Base-by-base conservation (phyloP, 2,329 filamentous ascomycete genomes). In the Plenodomus biglobosus region DNA sequence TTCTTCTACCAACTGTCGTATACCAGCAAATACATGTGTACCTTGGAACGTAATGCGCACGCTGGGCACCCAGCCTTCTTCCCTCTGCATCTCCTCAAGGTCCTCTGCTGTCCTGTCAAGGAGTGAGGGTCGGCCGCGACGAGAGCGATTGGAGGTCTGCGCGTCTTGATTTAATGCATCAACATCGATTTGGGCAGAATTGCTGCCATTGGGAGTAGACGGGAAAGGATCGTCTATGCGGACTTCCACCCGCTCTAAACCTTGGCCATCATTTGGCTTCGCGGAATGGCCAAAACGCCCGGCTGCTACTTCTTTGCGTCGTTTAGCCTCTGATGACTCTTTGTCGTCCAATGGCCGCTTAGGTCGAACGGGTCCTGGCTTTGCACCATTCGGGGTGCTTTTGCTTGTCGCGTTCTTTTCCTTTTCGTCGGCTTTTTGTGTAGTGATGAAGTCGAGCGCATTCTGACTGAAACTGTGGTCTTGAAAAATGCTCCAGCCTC, bases 401-500 rank as follows among this genome's bases (percentile, higher is more conserved):
- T 65, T 66, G 42, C 53, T 42, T 27, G 50, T 15, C 7, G 19
- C 10, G 7, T 20, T 38, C 38, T 62, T 67, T 11, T 57, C 50
- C 3, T 57, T 51, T 3, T 48, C 53, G 13, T 62, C 59, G 3
- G 52, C 49, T 44, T 57, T 63, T 36, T 60, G 58, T 3, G 64
- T 64, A 13, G 62, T 64, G 24, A 69, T 73, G 65, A 57, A 78
- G 52, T 80, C 78, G 17, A 81, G 64, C 2, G 78, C 77, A 49
- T 76, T 78, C 36, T 76, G 74, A 53, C 78, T 79, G 24, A 78
- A 65, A 22, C 73, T 71, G 34, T 85, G 85, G 50, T 88, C 83
- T 4, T 86, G 82, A 65, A 95, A 95, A 18, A 91, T 80, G 59
- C 84, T 83, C 84, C 90, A 95, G 4, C 87, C 89, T 1, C 89